Percentiles rank a stretch among this genome's conserved stretches.
These are phyloP conservation scores for Porogramme epimiltina DNA, from an alignment of 1,284 basidiomycete genomes.

Conservation along the genomic window DNA sequence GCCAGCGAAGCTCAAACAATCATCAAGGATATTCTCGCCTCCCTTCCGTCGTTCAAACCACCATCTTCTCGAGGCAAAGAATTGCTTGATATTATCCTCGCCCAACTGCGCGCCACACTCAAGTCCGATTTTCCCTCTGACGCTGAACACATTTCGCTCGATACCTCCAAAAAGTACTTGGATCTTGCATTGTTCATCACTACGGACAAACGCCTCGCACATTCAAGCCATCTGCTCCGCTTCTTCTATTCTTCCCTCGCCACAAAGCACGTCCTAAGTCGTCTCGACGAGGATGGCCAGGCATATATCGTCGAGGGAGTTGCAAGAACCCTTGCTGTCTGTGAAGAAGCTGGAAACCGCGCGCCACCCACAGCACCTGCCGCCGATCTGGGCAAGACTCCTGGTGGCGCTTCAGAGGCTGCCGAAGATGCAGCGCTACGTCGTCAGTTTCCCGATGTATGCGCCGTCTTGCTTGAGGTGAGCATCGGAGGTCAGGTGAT, in stretches of 20 bases:
- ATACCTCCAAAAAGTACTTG: constrained; percentile 45
- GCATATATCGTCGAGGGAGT: constrained; percentile 42
- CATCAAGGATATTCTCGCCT: constrained; percentile 53
- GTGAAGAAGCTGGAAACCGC: constrained; percentile 11
- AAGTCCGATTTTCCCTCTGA: constrained; percentile 37
- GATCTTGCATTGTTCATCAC: constrained; percentile 48
- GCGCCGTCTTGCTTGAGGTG: constrained; percentile 52
- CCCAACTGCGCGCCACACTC: constrained; percentile 40
- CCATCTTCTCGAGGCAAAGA: constrained; percentile 40
- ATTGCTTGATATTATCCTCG: constrained; percentile 47
- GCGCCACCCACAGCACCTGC: constrained; percentile 12
- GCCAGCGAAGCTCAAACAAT: constrained; percentile 46
- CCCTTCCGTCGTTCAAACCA: constrained; percentile 47
- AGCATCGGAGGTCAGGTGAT: constrained; percentile 22
- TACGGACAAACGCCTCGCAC: constrained; percentile 42
- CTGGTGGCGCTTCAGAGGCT: background rate
- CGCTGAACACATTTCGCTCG: constrained; percentile 28
- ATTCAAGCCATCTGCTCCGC: constrained; percentile 48
- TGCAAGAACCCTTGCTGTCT: constrained; percentile 19
- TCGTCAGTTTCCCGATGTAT: constrained; percentile 48
- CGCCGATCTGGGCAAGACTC: constrained; percentile 8
- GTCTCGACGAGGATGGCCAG: constrained; percentile 44
- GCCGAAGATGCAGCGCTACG: constrained; percentile 33
- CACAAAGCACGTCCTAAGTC: constrained; percentile 48
- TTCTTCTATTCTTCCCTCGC: constrained; percentile 52